Evolutionary conservation across 2,329 filamentous ascomycete species (phyloP).

Genomic region (Ceratocystis diversiconidia): DNA sequence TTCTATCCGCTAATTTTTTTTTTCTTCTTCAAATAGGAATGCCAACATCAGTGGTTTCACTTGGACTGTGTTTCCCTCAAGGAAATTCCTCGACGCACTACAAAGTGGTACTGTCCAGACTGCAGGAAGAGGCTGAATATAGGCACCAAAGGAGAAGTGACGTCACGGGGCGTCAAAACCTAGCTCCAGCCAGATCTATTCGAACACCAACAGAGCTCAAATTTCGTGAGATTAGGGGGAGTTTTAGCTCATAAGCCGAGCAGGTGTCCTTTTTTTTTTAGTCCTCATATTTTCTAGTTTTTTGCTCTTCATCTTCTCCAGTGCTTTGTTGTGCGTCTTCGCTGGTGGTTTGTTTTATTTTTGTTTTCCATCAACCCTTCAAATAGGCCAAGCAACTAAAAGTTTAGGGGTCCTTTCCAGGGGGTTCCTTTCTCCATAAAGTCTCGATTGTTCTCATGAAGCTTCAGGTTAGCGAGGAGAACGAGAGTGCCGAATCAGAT

Average conservation of each 20-base stretch:
- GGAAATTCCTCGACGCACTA: conserved; percentile 53
- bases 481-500: not conserved
- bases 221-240: too few species aligned
- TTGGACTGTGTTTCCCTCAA: conserved; percentile 59
- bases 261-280: not conserved
- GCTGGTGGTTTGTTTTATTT: too few species aligned
- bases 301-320: not conserved
- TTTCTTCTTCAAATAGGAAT: conserved; percentile 34
- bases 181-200: conserved; percentile 19
- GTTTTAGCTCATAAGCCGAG: not conserved
- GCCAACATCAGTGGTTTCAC: conserved; percentile 76
- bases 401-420: not conserved
- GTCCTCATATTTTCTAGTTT: not conserved
- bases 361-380: not conserved
- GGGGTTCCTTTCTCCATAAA: not conserved
- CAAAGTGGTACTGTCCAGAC: conserved; percentile 75
- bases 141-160: conserved; percentile 49
- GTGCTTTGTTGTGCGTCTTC: not conserved
- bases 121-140: conserved; percentile 51
- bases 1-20: conserved; percentile 18
- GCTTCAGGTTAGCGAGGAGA: not conserved
- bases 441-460: not conserved
- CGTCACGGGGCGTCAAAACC: conserved; percentile 40
- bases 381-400: not conserved
- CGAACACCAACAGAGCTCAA: conserved; percentile 3